phyloP scores from a whole-genome alignment of 345 rosid species.

The Bretschneidera sinensis region DNA sequence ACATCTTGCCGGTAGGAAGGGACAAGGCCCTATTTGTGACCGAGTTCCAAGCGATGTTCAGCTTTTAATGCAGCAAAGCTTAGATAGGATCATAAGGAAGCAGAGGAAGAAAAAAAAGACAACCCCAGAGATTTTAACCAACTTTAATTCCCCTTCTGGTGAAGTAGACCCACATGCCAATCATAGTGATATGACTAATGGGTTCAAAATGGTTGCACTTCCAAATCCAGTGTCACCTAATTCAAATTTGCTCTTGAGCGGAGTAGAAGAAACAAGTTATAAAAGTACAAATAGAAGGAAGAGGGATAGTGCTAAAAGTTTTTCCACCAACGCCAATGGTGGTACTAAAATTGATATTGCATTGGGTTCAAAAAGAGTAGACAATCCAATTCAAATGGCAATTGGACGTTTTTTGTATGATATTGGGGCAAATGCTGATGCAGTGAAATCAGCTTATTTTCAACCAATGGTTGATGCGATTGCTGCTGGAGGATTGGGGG shows the following conservation, averaged over 20 bases:
- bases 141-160: conserved; percentile 33
- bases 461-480: conserved; percentile 63
- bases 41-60: conserved; percentile 65
- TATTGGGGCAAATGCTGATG: conserved; percentile 67
- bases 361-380: conserved; percentile 31
- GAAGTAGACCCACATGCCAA: conserved; percentile 28
- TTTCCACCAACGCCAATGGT: conserved; percentile 19
- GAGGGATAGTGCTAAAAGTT: conserved; percentile 35
- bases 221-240: conserved; percentile 17
- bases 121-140: conserved; percentile 39
- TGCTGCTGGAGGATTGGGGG: conserved; percentile 48
- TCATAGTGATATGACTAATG: conserved; percentile 33
- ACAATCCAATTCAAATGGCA: conserved; percentile 42
- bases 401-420: conserved; percentile 66
- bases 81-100: conserved; percentile 61
- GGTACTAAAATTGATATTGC: conserved; percentile 13
- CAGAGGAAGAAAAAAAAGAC: conserved; percentile 68
- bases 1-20: conserved; percentile 86
- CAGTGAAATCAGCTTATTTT: conserved; percentile 62
- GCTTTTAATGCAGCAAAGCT: conserved; percentile 50
- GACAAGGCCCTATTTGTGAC: conserved; percentile 71
- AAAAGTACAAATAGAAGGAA: conserved; percentile 40
- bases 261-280: conserved; percentile 31
- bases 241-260: conserved; percentile 23
- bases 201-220: conserved; percentile 18